A percentile compares a stretch with the other conserved stretches of the same genome.
Evolutionary conservation across 2,329 filamentous ascomycete genomes (phyloP).

Genomic region (Verticillium nubilum): DNA sequence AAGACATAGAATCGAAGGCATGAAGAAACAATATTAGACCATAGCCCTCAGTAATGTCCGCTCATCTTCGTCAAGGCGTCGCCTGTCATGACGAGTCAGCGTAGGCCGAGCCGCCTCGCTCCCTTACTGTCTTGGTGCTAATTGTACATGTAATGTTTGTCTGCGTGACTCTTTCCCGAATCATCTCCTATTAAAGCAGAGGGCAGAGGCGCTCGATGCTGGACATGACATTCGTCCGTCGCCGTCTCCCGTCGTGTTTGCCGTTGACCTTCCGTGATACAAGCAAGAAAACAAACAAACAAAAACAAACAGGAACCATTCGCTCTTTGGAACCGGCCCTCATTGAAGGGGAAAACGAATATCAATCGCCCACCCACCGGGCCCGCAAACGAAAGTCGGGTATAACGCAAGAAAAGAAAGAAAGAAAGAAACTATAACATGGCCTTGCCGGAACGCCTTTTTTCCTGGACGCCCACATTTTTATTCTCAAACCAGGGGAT

Average conservation of each 20-base stretch:
- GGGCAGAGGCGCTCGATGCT: background rate
- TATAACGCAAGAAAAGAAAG: background rate
- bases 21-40: background rate
- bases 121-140: background rate
- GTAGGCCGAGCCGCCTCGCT: background rate
- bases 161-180: background rate
- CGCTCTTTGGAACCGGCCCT: background rate
- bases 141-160: background rate
- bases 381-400: background rate
- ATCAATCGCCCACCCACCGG: background rate
- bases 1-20: background rate
- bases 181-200: background rate
- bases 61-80: background rate
- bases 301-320: background rate
- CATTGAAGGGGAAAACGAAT: background rate
- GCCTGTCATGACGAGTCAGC: background rate
- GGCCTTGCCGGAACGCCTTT: background rate
- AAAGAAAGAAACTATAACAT: background rate
- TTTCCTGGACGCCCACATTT: background rate
- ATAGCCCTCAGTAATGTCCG: background rate
- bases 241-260: background rate
- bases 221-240: background rate
- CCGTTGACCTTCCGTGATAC: background rate
- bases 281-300: background rate
- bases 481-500: background rate